Evolutionary conservation across 164 flowering plant species (phyloP), one percentile per base, ranked within the genome.

Genomic region (Magnolia officinalis): DNA sequence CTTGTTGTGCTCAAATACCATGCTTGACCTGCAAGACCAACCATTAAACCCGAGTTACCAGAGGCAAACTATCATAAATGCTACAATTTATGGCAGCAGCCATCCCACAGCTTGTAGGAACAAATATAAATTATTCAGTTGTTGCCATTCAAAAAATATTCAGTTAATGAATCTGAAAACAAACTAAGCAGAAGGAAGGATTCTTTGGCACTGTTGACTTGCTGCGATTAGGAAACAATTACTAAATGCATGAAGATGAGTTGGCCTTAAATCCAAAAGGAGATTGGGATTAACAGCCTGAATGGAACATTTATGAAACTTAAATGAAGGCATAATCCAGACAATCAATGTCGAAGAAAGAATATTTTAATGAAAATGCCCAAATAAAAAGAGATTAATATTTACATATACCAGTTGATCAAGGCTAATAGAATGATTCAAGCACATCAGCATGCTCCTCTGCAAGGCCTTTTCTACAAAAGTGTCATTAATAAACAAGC

Each of bases 1-100:
- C 74, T 88, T 88, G 37, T 81, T 74, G 6, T 78, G 72, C 72
- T 55, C 69, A 70, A 73, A 80, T 49, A 79, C 83, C 90, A 88
- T 88, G 72, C 58, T 79, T 84, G 16, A 16, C 79, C 89, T 88
- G 83, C 74, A 80, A 77, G 18, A 75, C 10, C 52, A 55, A 78
- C 50, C 19, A 52, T n/a, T 31, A 55, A 1, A 45, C 26, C 52
- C 23, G 37, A 45, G 29, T 68, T 29, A 2, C 29, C 6, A 65
- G 26, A 65, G 11, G 65, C 65, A 63, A n/a, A 63, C n/a, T 24
- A 71, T 8, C 19, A 71, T 16, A 67, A 20, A 66, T 4, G n/a
- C 1, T 18, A 52, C 45, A 9, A 55, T 45, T n/a, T 37, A 63
- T 18, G 24, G 18, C 31, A 18, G 2, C 29, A 63, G 14, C 49